Base-by-base conservation (phyloP, 1,139 yeast species). In the Yamadazyma membranifaciens region DNA sequence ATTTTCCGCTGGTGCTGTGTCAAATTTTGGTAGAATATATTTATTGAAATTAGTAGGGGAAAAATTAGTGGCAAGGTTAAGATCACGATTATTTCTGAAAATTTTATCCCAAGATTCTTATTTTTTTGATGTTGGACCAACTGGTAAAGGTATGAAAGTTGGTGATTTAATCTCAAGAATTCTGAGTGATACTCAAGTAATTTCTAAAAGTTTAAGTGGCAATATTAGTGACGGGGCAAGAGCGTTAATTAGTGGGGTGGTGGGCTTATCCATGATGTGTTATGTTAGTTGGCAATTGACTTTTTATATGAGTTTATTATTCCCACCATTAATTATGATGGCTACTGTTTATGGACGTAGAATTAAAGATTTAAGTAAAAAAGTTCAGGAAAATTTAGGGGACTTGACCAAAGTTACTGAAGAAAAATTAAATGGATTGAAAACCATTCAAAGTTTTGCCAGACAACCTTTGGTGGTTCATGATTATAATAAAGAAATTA, bases 121-220 rank as follows among this genome's bases (percentile, higher is more conserved):
- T 59, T 92, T 92, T 58, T 92, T 87, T 57, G 98, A 92, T 57
- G 82, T 86, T 14, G 91, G 94, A 46, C 76, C 76, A 7, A 54
- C 57, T 16, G 59, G 60, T 33, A 45, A 45, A 0, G 76, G 77
- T 6, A 71, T 72, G 75, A 83, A 92, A 56, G 95, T 91, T 1
- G 98, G 98, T 33, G 98, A 92, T 59, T 71, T 92, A 56, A 88
- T 92, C 37, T 87, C 96, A 5, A 70, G 98, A 46, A 67, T 92
- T 31, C 82, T 95, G 17, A 81, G 87, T 33, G 98, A 92, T 59
- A 91, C 97, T 1, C 91, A 86, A 56, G 84, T 92, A 34, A 96
- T 92, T 12, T 81, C 96, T 7, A 78, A 87, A 49, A 82, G 96
- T 1, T 77, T 92, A 49, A 88, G 97, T 33, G 94, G 87, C 45